A percentile compares a stretch with the other conserved stretches of the same genome.
Conservation (phyloP, 768 basidiomycete genomes). For the Clitopilus passeckerianus region DNA sequence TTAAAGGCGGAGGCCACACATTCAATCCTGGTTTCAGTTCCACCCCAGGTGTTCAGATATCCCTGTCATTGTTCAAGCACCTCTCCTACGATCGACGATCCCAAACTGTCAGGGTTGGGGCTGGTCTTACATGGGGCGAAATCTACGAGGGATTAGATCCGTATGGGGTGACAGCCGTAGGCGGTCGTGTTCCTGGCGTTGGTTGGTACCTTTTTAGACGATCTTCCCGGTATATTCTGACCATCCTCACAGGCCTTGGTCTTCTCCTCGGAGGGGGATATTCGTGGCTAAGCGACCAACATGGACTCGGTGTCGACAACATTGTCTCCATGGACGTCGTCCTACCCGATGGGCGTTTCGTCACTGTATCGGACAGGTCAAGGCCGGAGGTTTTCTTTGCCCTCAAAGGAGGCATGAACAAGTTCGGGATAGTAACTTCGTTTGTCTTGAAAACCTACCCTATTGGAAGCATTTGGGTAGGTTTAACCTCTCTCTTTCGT, state of each 20-base stretch:
- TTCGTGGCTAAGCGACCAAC: conserved; percentile 24
- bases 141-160: background rate
- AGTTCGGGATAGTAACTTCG: conserved; percentile 51
- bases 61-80: background rate
- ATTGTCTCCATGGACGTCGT: conserved; percentile 20
- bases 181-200: background rate
- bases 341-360: conserved; percentile 19
- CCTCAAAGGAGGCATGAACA: conserved; percentile 47
- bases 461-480: background rate
- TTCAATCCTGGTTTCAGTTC: background rate
- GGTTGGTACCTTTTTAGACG: background rate
- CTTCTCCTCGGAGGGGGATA: conserved; percentile 32
- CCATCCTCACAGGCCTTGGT: conserved; percentile 17
- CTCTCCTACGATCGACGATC: background rate
- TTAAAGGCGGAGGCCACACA: background rate
- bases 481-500: background rate
- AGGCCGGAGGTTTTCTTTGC: conserved; percentile 47
- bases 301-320: conserved; percentile 28
- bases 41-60: background rate
- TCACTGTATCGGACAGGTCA: conserved; percentile 22
- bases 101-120: background rate
- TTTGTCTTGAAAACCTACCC: conserved; percentile 33
- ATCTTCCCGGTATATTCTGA: background rate
- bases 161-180: background rate
- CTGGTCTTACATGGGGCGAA: background rate